Evolutionary conservation across 176 grass and related monocot species (phyloP).

Genomic region (Eragrostis curvula): DNA sequence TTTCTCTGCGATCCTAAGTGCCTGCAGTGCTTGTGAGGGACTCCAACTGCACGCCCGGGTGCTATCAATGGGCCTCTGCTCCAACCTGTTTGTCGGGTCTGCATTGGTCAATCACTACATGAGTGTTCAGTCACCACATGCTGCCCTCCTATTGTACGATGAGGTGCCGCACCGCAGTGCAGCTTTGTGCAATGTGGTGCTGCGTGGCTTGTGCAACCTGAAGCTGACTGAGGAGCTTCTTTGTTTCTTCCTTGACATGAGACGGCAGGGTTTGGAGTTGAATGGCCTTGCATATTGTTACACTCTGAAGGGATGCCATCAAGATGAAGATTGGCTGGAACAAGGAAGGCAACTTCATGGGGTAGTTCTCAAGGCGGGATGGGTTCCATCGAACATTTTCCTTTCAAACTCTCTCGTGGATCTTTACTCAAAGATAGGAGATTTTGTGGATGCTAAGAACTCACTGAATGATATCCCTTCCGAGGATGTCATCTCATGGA

Average conservation of each 20-base stretch:
- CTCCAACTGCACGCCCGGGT: conserved; percentile 34
- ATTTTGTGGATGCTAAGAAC: conserved; percentile 25
- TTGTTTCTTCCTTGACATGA: conserved; percentile 37
- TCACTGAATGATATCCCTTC: conserved; percentile 26
- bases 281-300: conserved; percentile 42
- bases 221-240: conserved; percentile 24
- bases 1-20: conserved; percentile 33
- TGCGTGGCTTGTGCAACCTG: conserved; percentile 42
- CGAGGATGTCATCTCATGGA: conserved; percentile 46
- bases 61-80: conserved; percentile 9
- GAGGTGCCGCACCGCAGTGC: background rate
- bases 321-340: conserved; percentile 34
- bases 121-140: conserved; percentile 1
- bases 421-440: conserved; percentile 30
- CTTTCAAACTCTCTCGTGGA: conserved; percentile 46
- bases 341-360: conserved; percentile 44
- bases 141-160: conserved; percentile 35
- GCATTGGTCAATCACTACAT: conserved; percentile 41
- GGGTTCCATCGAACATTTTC: conserved; percentile 43
- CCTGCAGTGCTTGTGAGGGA: conserved; percentile 22
- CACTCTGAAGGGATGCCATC: conserved; percentile 33
- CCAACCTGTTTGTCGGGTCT: conserved; percentile 36
- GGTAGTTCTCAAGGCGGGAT: conserved; percentile 45
- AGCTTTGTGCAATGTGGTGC: conserved; percentile 41
- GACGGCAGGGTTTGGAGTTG: conserved; percentile 20